Conservation (phyloP, 495 filamentous ascomycete species). For the Aspergillus homomorphus region DNA sequence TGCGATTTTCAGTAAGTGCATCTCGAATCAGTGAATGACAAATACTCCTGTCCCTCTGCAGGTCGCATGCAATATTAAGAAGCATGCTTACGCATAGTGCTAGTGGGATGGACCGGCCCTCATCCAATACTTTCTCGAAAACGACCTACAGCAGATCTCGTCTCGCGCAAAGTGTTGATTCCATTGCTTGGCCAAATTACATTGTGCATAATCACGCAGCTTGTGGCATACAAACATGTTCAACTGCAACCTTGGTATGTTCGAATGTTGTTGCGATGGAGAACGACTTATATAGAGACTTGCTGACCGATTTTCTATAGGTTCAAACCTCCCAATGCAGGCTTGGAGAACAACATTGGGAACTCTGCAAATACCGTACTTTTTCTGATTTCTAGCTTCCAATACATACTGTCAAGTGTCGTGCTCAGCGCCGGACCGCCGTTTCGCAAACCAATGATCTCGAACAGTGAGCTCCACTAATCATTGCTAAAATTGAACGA, state of each 20-base stretch:
- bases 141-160: conserved; percentile 86
- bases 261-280: neutral
- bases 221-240: conserved; percentile 67
- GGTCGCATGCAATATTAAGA: neutral
- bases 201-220: conserved; percentile 77
- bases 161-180: conserved; percentile 88
- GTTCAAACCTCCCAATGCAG: conserved; percentile 75
- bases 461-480: conserved; percentile 62
- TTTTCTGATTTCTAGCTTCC: conserved; percentile 87
- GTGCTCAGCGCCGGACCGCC: conserved; percentile 87
- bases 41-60: neutral
- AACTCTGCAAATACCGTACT: conserved; percentile 92
- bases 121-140: conserved; percentile 76
- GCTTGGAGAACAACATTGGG: conserved; percentile 71
- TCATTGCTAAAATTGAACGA: neutral
- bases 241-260: conserved; percentile 72
- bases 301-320: conserved; percentile 36
- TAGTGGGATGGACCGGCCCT: conserved; percentile 92
- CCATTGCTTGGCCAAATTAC: conserved; percentile 85
- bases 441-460: conserved; percentile 75
- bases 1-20: conserved; percentile 80
- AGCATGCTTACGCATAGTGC: conserved; percentile 6
- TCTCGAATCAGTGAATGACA: neutral
- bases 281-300: neutral
- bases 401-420: conserved; percentile 87